phyloP scores from a whole-genome alignment of 768 basidiomycete genomes.

The Tulasnella calospora region DNA sequence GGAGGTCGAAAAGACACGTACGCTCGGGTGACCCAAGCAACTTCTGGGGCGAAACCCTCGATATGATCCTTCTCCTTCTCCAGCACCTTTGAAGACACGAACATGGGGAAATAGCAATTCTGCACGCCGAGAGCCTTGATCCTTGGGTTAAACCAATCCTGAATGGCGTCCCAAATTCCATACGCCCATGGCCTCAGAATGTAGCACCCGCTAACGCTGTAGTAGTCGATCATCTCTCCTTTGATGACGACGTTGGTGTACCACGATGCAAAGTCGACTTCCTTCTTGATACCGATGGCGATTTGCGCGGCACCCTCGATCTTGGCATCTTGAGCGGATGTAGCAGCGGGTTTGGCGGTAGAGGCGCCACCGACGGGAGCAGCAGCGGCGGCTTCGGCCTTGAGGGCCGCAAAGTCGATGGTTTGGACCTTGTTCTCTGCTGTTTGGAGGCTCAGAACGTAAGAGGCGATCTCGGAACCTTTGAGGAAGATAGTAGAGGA shows the following conservation, averaged over 20 bases:
- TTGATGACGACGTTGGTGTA: constrained; percentile 95
- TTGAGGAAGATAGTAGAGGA: constrained; percentile 70
- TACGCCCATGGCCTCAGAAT: constrained; percentile 98
- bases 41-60: constrained; percentile 98
- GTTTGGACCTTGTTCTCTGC: constrained; percentile 60
- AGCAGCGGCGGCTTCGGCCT: constrained; percentile 41
- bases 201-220: constrained; percentile 97
- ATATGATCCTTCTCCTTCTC: constrained; percentile 98
- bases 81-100: constrained; percentile 84
- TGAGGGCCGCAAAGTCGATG: constrained; percentile 65
- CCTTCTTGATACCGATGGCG: constrained; percentile 92
- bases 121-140: constrained; percentile 95
- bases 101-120: constrained; percentile 99
- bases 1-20: constrained; percentile 34
- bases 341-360: constrained; percentile 31
- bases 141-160: constrained; percentile 88
- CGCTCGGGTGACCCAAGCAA: constrained; percentile 99
- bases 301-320: constrained; percentile 87
- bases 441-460: constrained; percentile 67
- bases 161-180: constrained; percentile 94
- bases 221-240: constrained; percentile 98
- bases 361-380: constrained; percentile 29
- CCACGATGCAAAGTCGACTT: constrained; percentile 91
- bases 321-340: constrained; percentile 52
- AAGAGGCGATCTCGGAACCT: constrained; percentile 67